Evolutionary conservation across 2,329 filamentous ascomycete genomes (phyloP).

Genomic region (Pseudogymnoascus sp.): DNA sequence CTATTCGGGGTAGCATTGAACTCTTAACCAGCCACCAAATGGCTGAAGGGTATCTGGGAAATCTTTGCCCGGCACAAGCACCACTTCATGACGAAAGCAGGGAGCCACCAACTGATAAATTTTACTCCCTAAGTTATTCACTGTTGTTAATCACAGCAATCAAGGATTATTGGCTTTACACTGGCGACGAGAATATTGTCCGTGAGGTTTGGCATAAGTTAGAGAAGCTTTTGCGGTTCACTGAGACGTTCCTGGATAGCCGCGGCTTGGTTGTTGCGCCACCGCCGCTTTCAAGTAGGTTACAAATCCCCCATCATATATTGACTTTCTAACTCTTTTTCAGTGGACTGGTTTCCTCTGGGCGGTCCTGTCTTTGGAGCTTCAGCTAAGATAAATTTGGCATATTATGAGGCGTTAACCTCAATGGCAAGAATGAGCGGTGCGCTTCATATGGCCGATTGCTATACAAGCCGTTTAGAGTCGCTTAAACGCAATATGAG

Average conservation of each 20-base stretch:
- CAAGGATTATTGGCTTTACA: conserved; percentile 21
- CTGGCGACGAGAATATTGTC: conserved; percentile 15
- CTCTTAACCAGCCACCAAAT: conserved; percentile 20
- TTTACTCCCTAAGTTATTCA: conserved; percentile 21
- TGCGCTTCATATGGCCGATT: neutral
- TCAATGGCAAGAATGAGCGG: conserved; percentile 18
- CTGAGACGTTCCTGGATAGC: conserved; percentile 14
- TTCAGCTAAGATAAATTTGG: conserved; percentile 20
- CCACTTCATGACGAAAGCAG: conserved; percentile 12
- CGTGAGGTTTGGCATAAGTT: conserved; percentile 13
- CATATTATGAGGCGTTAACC: conserved; percentile 19
- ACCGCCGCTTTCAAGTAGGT: conserved; percentile 18
- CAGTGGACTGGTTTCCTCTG: conserved; percentile 20
- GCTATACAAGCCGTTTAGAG: conserved; percentile 11
- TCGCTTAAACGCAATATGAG: conserved; percentile 16
- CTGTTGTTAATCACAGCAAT: conserved; percentile 18
- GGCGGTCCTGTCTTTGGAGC: conserved; percentile 19
- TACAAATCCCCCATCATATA: neutral
- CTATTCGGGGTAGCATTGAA: conserved; percentile 17
- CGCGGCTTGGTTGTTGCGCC: conserved; percentile 18
- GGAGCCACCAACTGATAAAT: conserved; percentile 19
- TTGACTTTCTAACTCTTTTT: conserved; percentile 2
- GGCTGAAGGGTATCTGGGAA: conserved; percentile 18
- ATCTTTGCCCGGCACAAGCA: conserved; percentile 19
- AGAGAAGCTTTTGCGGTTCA: conserved; percentile 16